Evolutionary conservation across 176 grass and related monocot genomes (phyloP).

Genomic region (Triticum aestivum): DNA sequence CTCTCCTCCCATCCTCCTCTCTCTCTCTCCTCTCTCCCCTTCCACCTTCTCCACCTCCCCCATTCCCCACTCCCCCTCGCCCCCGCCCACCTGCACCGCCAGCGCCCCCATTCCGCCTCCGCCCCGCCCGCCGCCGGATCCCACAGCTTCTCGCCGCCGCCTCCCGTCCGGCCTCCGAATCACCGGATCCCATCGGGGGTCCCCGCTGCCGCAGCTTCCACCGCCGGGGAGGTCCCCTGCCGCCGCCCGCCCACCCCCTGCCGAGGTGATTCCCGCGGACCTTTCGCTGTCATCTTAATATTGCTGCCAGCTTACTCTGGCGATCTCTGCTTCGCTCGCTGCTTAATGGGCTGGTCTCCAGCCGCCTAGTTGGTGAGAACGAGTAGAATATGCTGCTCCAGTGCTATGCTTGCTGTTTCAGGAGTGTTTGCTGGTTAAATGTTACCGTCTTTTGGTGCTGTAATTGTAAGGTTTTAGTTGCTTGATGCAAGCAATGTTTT

Average conservation of each 20-base stretch:
- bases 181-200: constrained; percentile 28
- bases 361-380: not conserved
- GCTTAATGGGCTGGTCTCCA: constrained; percentile 20
- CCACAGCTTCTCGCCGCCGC: not conserved
- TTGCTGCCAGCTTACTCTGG: not conserved
- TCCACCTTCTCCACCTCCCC: not conserved
- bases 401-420: constrained; percentile 21
- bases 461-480: constrained; percentile 20
- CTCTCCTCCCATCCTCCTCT: not conserved
- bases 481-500: constrained; percentile 17
- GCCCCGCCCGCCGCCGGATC: constrained; percentile 44
- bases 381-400: not conserved
- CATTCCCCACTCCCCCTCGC: constrained; percentile 18
- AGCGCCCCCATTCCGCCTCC: constrained; percentile 24
- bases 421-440: constrained; percentile 5
- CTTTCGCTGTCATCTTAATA: not conserved
- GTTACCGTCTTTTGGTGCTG: not conserved
- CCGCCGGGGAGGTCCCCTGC: constrained; percentile 29
- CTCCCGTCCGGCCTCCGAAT: constrained; percentile 27
- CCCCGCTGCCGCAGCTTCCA: not conserved
- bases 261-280: constrained; percentile 34
- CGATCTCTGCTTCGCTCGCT: constrained; percentile 17
- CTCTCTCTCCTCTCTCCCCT: not conserved
- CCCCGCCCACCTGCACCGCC: constrained; percentile 12
- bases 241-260: constrained; percentile 12